A percentile compares a stretch with the other conserved stretches of the same genome.
These are phyloP conservation scores for Fusarium mundagurra DNA, from an alignment of 2,329 filamentous ascomycete genomes.

Conservation along the genomic window DNA sequence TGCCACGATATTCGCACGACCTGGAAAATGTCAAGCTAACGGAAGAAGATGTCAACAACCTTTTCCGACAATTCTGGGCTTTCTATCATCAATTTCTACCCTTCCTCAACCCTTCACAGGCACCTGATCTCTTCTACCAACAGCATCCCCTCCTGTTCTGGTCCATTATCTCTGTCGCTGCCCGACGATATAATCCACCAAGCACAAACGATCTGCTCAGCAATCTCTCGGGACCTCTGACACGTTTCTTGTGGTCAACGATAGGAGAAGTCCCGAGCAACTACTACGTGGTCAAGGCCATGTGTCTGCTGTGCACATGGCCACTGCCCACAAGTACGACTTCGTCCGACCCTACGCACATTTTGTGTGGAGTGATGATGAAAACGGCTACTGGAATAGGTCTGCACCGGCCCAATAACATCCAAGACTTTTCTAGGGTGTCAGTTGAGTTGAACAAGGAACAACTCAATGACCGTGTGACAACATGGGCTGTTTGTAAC, in stretches of 20 bases:
- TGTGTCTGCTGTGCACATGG: constrained; percentile 84
- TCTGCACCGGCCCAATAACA: constrained; percentile 81
- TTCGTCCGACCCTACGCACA: constrained; percentile 82
- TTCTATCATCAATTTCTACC: constrained; percentile 82
- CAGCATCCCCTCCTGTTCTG: constrained; percentile 87
- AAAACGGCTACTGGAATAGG: constrained; percentile 87
- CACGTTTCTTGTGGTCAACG: constrained; percentile 78
- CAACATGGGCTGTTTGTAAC: constrained; percentile 87
- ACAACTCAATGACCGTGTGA: constrained; percentile 80
- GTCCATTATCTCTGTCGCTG: constrained; percentile 80
- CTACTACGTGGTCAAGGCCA: constrained; percentile 82
- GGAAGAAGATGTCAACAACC: constrained; percentile 68
- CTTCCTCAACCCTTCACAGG: constrained; percentile 73
- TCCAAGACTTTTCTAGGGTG: constrained; percentile 83
- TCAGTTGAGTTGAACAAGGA: constrained; percentile 80
- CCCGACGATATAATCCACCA: constrained; percentile 70
- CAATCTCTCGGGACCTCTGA: constrained; percentile 74
- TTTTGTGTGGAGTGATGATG: constrained; percentile 85
- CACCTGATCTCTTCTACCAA: constrained; percentile 78
- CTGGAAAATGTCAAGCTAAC: constrained; percentile 72
- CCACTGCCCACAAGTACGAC: constrained; percentile 84
- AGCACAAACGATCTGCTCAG: constrained; percentile 71
- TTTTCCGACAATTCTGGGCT: constrained; percentile 80
- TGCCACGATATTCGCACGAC: constrained; percentile 68
- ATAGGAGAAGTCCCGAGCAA: constrained; percentile 81